These are phyloP conservation scores for Arctium minus DNA, from an alignment of 129 eudicot species.

Conservation along the genomic window DNA sequence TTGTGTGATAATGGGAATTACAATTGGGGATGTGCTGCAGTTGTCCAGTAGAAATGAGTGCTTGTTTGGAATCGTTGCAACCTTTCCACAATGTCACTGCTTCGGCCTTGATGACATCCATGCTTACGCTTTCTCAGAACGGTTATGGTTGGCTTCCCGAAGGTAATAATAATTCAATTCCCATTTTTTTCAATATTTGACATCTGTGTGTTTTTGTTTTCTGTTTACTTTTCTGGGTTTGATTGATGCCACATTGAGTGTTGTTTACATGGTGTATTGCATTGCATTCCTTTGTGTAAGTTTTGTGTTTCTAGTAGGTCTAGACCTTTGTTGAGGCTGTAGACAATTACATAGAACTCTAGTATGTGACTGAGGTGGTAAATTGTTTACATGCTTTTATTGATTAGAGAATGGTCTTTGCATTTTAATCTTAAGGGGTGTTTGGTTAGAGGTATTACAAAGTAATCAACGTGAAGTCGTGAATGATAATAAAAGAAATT, in stretches of 20 bases:
- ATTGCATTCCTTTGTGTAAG: neutral
- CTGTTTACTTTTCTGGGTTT: neutral
- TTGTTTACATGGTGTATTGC: neutral
- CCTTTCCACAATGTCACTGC: conserved; percentile 90
- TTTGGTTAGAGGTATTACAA: too few species aligned
- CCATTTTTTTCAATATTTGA: neutral
- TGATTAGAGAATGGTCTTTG: neutral
- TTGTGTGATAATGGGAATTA: neutral
- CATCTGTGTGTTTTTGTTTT: neutral
- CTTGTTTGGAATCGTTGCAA: conserved; percentile 71
- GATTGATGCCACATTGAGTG: neutral
- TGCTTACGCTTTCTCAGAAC: conserved; percentile 65
- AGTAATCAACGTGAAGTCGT: too few species aligned
- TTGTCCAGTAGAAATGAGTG: conserved; percentile 76
- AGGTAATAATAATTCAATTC: conserved; percentile 36
- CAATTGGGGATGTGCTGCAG: conserved; percentile 29
- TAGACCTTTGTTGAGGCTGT: neutral
- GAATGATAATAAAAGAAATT: too few species aligned
- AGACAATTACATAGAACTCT: neutral
- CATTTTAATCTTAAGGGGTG: neutral
- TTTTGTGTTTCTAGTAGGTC: neutral
- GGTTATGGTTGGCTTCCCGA: conserved; percentile 82
- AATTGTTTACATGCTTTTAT: neutral
- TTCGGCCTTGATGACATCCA: conserved; percentile 94
- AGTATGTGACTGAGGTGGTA: neutral